Conservation (phyloP, 2,329 filamentous ascomycete species). For the Alternaria solani region DNA sequence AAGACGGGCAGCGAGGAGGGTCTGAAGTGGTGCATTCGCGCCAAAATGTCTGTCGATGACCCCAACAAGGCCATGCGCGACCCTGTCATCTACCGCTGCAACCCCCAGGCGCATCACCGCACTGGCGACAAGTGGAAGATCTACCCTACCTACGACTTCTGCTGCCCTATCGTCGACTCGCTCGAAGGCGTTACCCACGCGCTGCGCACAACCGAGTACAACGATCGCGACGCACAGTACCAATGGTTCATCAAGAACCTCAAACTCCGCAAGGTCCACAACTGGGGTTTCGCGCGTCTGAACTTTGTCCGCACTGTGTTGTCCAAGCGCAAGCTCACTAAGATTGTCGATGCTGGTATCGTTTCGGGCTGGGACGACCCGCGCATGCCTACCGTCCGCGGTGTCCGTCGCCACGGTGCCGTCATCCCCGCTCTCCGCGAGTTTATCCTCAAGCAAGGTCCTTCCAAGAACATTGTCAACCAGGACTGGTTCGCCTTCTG, state of each 20-base stretch:
- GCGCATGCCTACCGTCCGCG: slow-evolving; percentile 84
- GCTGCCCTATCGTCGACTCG: slow-evolving; percentile 81
- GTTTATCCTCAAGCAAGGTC: slow-evolving; percentile 85
- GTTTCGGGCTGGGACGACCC: slow-evolving; percentile 90
- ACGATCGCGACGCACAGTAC: slow-evolving; percentile 85
- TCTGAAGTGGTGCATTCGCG: slow-evolving; percentile 86
- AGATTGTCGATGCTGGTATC: slow-evolving; percentile 77
- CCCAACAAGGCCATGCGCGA: slow-evolving; percentile 96
- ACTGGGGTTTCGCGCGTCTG: slow-evolving; percentile 86
- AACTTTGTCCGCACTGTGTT: slow-evolving; percentile 85
- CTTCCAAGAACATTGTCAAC: slow-evolving; percentile 81
- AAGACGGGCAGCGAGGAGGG: slow-evolving; percentile 83
- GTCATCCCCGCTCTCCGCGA: slow-evolving; percentile 80
- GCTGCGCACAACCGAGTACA: slow-evolving; percentile 84
- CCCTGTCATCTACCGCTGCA: slow-evolving; percentile 97
- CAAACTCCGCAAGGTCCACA: slow-evolving; percentile 76
- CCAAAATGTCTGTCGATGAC: slow-evolving; percentile 90
- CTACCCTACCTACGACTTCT: slow-evolving; percentile 88
- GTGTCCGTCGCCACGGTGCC: slow-evolving; percentile 79
- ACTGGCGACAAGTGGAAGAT: slow-evolving; percentile 83
- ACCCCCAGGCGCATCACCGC: slow-evolving; percentile 75
- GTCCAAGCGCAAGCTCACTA: slow-evolving; percentile 86
- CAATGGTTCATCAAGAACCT: slow-evolving; percentile 83
- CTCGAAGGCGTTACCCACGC: slow-evolving; percentile 85
- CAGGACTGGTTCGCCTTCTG: slow-evolving; percentile 79